Base-by-base conservation (phyloP, 2,329 filamentous ascomycete genomes). In the Aspergillus intermedius region DNA sequence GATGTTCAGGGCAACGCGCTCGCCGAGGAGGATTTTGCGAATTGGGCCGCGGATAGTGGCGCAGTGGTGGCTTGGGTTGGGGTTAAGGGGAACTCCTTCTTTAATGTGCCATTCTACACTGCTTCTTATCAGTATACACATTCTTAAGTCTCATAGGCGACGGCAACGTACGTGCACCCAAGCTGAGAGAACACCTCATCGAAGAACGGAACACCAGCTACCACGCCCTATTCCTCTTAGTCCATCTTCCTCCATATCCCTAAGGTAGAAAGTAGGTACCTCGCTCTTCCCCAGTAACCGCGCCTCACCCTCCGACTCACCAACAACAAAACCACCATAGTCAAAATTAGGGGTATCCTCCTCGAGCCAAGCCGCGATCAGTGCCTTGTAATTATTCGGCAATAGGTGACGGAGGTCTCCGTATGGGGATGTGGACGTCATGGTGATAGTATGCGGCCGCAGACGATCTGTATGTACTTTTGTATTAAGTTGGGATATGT, bases 291-390 rank as follows among this genome's bases (percentile, higher is more conserved):
- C 81, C 19, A 83, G 64, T 17, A 83, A 59, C 55, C 59, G 61
- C n/a, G 72, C 72, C 54, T 73, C 70, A 4, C 66, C 65, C 5
- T 65, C 59, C 5, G 68, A 66, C 53, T 74, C 72, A 45, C 93
- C 93, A 21, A 98, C 93, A 5, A 98, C 93, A 69, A 95, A 98
- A 52, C 93, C 93, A 62, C 88, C 93, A 68, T 95, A 96, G 77
- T 98, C 93, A 72, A 95, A 91, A 46, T 88, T 93, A 4, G 93
- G 93, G 3, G 90, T 94, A 74, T 98, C 93, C 73, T 98, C 93
- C 62, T 90, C 87, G 12, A 96, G 85, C 93, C 93, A 98, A 61
- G 80, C 74, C 21, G 84, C 80, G 54, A 96, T 82, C 56, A 84
- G 80, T 44, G 83, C 79, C 68, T 91, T 95, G 82, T 89, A 96